These are phyloP conservation scores for Zygnema cylindricum DNA, from an alignment of 139 green algal genomes.

Conservation along the genomic window DNA sequence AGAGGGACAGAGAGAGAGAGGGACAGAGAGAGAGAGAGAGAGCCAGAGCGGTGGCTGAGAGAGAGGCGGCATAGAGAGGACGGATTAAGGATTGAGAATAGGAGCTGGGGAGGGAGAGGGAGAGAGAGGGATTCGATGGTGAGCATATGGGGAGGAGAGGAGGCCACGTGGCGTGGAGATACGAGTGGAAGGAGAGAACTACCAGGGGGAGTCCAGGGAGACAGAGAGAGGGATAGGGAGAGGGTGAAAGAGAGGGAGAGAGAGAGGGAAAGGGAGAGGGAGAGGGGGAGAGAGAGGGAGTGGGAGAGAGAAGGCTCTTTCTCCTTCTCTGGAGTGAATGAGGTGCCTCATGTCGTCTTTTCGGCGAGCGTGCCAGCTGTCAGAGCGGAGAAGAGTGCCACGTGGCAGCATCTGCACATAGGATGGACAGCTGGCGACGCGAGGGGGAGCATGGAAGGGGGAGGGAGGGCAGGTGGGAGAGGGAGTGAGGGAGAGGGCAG, in stretches of 20 bases:
- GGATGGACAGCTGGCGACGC: background rate
- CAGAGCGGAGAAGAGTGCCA: background rate
- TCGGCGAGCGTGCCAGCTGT: background rate
- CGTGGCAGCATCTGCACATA: background rate
- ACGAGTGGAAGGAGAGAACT: background rate
- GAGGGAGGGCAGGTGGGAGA: background rate
- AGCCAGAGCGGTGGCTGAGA: background rate
- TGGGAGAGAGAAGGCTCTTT: background rate
- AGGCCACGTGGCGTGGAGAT: background rate
- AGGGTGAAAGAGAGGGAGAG: background rate
- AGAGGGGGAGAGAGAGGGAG: background rate
- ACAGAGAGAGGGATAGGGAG: background rate
- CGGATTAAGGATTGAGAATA: too few relatives aligned
- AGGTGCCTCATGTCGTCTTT: too few relatives aligned
- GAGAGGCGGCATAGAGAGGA: background rate
- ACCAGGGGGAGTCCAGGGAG: background rate
- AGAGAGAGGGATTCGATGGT: background rate
- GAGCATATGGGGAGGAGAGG: background rate
- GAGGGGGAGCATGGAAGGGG: background rate
- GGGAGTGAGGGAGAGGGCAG: background rate
- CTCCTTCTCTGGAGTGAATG: too few relatives aligned
- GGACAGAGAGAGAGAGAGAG: background rate
- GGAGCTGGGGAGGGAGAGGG: background rate
- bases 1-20: background rate
- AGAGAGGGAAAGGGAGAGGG: background rate